Base-by-base conservation (phyloP, 164 flowering plant genomes). In the Vitis amurensis region DNA sequence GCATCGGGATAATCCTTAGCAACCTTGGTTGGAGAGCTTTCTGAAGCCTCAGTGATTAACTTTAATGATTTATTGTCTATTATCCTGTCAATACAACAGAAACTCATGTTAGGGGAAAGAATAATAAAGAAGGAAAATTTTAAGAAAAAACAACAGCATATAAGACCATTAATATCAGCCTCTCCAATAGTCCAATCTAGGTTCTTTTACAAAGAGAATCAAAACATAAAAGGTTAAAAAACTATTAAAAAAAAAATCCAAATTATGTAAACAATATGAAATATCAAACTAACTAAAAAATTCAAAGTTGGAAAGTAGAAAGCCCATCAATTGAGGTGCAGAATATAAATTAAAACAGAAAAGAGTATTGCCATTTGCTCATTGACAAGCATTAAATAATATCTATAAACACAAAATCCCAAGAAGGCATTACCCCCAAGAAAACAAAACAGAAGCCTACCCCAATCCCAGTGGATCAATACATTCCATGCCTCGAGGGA, bases 401-500 rank as follows among this genome's bases (percentile, higher is more conserved):
- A 48, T 11, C 55, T 63, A 63, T 49, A 71, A 55, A 23, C 58
- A 59, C 4, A 14, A 52, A 61, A 14, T 2, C 50, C 47, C n/a
- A 19, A 37, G 13, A 59, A 67, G 67, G 14, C 9, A 50, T 16
- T 37, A 37, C 4, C 7, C 44, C 44, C 44, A 11, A 8, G 16
- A 56, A 51, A 44, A 63, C 52, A 64, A 67, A 61, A 31, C 44
- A 68, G 37, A 74, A 68, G 27, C 17, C 82, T 85, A 95, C 99
- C 99, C 99, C 52, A 93, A 73, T 73, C 97, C 97, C n/a, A 95
- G 86, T 64, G 99, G 99, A 88, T 95, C 99, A 55, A 95, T 74
- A 73, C 91, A 93, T 76, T 95, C 99, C 90, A 95, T 87, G 71
- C 99, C 99, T 30, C 98, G 90, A 55, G 98, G 91, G 72, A 95